A percentile compares a stretch with the other conserved stretches of the same genome.
These are phyloP conservation scores for Sparassis latifolia DNA, from an alignment of 1,284 basidiomycete genomes.

Conservation along the genomic window DNA sequence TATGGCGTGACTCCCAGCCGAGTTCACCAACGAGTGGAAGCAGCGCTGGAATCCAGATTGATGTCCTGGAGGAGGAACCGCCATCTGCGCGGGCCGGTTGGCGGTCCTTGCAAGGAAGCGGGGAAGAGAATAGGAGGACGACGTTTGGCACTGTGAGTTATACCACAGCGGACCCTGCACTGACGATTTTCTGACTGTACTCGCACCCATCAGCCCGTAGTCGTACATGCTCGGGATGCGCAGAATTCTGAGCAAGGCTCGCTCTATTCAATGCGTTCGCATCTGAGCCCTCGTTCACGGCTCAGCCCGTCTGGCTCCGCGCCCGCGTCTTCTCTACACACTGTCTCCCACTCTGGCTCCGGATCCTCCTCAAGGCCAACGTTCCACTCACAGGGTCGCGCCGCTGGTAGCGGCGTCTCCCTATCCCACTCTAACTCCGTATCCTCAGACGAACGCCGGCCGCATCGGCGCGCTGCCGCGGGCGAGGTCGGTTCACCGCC, in stretches of 20 bases:
- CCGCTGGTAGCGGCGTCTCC: constrained; percentile 36
- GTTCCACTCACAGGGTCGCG: constrained; percentile 31
- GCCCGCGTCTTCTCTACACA: constrained; percentile 34
- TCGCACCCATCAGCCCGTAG: constrained; percentile 26
- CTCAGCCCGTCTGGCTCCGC: constrained; percentile 46
- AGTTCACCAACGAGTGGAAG: constrained; percentile 18
- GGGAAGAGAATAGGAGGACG: constrained; percentile 35
- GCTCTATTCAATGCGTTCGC: constrained; percentile 52
- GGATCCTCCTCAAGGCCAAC: constrained; percentile 41
- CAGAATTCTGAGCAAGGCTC: constrained; percentile 51
- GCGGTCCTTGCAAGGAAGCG: constrained; percentile 34
- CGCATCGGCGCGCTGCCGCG: constrained; percentile 11
- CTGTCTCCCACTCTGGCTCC: constrained; percentile 28
- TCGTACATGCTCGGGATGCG: constrained; percentile 35
- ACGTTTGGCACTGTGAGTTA: constrained; percentile 54
- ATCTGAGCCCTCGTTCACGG: constrained; percentile 37
- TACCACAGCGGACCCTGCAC: background rate
- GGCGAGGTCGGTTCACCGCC: constrained; percentile 25
- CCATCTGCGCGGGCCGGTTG: constrained; percentile 50
- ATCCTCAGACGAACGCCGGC: constrained; percentile 40
- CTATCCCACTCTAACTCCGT: constrained; percentile 43
- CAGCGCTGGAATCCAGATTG: constrained; percentile 37
- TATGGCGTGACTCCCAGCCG: constrained; percentile 36
- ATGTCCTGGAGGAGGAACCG: constrained; percentile 59
- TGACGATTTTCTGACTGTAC: constrained; percentile 1